Conservation (phyloP, 305 asterid genomes). For the Stenogyne calaminthoides region DNA sequence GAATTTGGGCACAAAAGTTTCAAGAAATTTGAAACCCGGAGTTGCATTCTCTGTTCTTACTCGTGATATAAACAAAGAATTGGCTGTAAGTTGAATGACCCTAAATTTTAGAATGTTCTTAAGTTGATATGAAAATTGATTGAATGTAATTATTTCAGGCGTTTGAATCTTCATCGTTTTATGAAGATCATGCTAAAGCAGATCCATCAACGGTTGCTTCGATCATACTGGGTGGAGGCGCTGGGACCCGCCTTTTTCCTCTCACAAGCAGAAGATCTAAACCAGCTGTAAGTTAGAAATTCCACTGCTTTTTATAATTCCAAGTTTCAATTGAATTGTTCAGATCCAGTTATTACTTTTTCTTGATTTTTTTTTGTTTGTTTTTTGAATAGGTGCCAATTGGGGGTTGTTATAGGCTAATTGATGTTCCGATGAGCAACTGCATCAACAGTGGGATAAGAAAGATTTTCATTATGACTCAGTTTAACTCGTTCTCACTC, state of each 20-base stretch:
- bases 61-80: constrained; percentile 62
- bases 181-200: constrained; percentile 52
- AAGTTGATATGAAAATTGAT: neutral
- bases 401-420: constrained; percentile 94
- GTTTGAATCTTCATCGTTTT: constrained; percentile 44
- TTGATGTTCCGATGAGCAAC: constrained; percentile 97
- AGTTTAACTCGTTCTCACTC: constrained; percentile 92
- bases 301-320: neutral
- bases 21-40: constrained; percentile 48
- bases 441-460: constrained; percentile 96
- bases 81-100: constrained; percentile 42
- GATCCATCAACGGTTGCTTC: constrained; percentile 86
- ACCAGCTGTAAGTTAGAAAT: constrained; percentile 74
- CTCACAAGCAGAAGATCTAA: constrained; percentile 91
- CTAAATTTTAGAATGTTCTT: neutral
- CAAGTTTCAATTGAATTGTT: neutral
- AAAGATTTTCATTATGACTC: constrained; percentile 86
- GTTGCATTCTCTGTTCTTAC: constrained; percentile 68
- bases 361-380: neutral
- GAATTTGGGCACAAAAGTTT: constrained; percentile 34
- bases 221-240: constrained; percentile 91
- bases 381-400: constrained; percentile 68
- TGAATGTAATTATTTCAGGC: constrained; percentile 44
- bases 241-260: constrained; percentile 97
- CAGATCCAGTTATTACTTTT: too few species aligned